Evolutionary conservation across 768 basidiomycete genomes (phyloP).

Genomic region (Cystofilobasidium capitatum): DNA sequence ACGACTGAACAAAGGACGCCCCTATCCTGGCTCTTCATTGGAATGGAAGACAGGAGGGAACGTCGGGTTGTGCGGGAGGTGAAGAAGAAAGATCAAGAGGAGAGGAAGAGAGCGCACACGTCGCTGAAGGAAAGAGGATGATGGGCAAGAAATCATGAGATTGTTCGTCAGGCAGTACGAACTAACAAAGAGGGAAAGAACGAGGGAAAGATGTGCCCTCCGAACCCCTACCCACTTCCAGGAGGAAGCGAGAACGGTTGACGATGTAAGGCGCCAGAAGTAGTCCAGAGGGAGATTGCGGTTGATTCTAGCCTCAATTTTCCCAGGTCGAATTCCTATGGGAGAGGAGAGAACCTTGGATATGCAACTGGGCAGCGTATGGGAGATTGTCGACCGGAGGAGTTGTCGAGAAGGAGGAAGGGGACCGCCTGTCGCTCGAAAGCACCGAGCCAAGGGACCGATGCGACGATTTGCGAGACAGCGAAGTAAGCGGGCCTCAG

Average conservation of each 20-base stretch:
- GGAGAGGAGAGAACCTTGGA: neutral
- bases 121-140: neutral
- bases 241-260: neutral
- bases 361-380: neutral
- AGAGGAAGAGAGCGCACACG: neutral
- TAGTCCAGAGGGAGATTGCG: neutral
- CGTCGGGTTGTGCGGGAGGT: neutral
- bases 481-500: too few relatives aligned
- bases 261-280: constrained; percentile 1
- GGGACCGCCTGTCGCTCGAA: neutral
- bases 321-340: constrained; percentile 6
- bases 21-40: too few relatives aligned
- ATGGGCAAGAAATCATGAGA: too few relatives aligned
- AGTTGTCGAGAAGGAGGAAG: neutral
- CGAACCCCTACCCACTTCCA: neutral
- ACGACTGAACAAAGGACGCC: too few relatives aligned
- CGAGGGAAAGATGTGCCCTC: neutral
- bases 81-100: neutral
- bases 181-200: neutral
- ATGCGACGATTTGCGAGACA: too few relatives aligned
- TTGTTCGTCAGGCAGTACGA: too few relatives aligned
- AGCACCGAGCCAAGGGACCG: too few relatives aligned
- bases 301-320: neutral
- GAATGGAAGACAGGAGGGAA: neutral
- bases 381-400: neutral